A percentile compares a stretch with the other conserved stretches of the same genome.
Evolutionary conservation across 306 rosid genomes (phyloP).

Genomic region (Cyclanthera cordifolia): DNA sequence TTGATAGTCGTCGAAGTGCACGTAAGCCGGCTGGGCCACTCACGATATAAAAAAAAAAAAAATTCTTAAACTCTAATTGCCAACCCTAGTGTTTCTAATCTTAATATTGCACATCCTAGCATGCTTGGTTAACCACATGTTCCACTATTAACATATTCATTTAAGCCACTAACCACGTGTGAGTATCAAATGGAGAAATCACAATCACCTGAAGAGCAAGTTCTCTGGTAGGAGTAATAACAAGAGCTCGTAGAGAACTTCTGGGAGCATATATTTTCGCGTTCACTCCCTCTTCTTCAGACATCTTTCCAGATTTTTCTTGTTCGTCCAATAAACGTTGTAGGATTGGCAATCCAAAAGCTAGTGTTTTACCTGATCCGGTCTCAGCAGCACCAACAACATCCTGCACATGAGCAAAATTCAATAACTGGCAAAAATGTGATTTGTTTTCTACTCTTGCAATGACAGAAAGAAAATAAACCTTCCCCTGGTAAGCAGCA

Average conservation of each 20-base stretch:
- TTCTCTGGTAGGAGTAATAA: slow-evolving; percentile 89
- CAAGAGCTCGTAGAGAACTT: slow-evolving; percentile 67
- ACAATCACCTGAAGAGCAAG: slow-evolving; percentile 75
- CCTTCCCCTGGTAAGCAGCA: slow-evolving; percentile 99
- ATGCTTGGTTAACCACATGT: neutral
- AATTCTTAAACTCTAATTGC: neutral
- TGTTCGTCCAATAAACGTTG: slow-evolving; percentile 85
- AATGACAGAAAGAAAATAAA: slow-evolving; percentile 27
- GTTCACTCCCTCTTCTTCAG: slow-evolving; percentile 38
- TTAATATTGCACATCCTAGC: neutral
- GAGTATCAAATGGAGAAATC: neutral
- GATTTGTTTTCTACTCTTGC: neutral
- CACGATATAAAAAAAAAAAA: too few relatives aligned
- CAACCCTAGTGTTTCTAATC: neutral
- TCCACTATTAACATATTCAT: neutral
- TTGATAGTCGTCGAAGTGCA: too few relatives aligned
- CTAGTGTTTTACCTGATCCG: slow-evolving; percentile 92
- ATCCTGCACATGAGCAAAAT: slow-evolving; percentile 46
- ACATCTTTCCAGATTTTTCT: slow-evolving; percentile 46
- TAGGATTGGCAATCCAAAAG: slow-evolving; percentile 95
- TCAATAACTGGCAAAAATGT: slow-evolving; percentile 14
- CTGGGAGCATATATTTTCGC: slow-evolving; percentile 33
- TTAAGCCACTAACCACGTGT: neutral
- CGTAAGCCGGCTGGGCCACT: too few relatives aligned
- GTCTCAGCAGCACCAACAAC: slow-evolving; percentile 97